These are phyloP conservation scores for Colletotrichum gloeosporioides DNA, from an alignment of 2,329 filamentous ascomycete species.

Conservation along the genomic window DNA sequence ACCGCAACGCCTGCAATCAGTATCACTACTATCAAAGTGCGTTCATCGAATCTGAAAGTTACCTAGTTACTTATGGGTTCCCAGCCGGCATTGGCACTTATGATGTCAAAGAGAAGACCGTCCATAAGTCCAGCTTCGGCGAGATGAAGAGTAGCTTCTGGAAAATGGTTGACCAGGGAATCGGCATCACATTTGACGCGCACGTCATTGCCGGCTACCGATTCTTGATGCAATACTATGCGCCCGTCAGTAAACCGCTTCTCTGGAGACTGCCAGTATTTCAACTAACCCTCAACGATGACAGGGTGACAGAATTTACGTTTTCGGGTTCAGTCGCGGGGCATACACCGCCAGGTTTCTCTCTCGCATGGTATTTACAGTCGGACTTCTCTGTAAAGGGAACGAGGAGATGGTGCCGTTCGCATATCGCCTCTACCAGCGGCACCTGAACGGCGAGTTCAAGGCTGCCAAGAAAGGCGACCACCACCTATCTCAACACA, in stretches of 20 bases:
- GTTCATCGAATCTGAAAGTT: neutral
- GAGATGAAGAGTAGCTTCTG: slow-evolving; percentile 36
- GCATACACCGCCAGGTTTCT: slow-evolving; percentile 58
- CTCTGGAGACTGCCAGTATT: neutral
- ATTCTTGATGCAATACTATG: slow-evolving; percentile 60
- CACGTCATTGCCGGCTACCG: slow-evolving; percentile 59
- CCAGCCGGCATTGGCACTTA: slow-evolving; percentile 55
- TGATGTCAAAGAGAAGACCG: slow-evolving; percentile 44
- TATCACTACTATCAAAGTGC: slow-evolving; percentile 56
- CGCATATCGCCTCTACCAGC: slow-evolving; percentile 48
- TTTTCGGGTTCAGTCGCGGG: slow-evolving; percentile 59
- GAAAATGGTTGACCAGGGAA: slow-evolving; percentile 42
- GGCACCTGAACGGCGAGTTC: slow-evolving; percentile 41
- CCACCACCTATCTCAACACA: neutral
- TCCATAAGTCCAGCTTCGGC: slow-evolving; percentile 41
- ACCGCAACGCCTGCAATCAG: slow-evolving; percentile 46
- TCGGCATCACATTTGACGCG: slow-evolving; percentile 52
- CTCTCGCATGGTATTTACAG: slow-evolving; percentile 53
- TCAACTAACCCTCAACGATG: neutral
- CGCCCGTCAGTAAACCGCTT: slow-evolving; percentile 32
- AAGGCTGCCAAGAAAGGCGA: slow-evolving; percentile 11
- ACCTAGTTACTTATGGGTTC: neutral
- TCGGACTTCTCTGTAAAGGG: slow-evolving; percentile 54
- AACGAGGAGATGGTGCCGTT: slow-evolving; percentile 61
- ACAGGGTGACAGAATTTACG: slow-evolving; percentile 55